Base-by-base conservation (phyloP, 2,329 filamentous ascomycete species). In the Claviceps lovelessii region DNA sequence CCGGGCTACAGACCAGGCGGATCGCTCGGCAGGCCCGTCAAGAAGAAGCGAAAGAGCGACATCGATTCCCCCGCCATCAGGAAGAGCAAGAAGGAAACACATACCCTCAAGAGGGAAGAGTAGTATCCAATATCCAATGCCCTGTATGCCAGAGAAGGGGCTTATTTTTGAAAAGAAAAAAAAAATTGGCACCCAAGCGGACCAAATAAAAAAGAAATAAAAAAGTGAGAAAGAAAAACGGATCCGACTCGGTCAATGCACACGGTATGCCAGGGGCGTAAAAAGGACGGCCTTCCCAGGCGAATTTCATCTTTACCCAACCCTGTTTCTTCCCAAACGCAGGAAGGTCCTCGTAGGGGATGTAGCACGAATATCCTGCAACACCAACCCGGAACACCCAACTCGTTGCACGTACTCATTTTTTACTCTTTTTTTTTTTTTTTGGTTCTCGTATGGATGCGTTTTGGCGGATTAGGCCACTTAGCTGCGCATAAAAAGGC, bases 31-130 rank as follows among this genome's bases (percentile, higher is more conserved):
- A 70, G 78, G 44, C 76, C 77, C 19, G 67, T 69, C 0, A 83
- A 82, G 70, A 76, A 76, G 67, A 82, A 80, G 72, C 72, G 78
- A 4, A 81, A 79, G 73, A 80, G 78, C 60, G 76, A 77, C 51
- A 68, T 61, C 33, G 71, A 68, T 37, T 70, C 70, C 31, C 65
- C 66, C 31, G 67, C 64, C 33, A 63, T 58, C 31, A 66, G 67
- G 55, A 67, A 67, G 58, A 64, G 63, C 5, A 71, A 70, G 64
- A 71, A 72, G 58, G 67, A 68, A 29, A 52, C 49, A n/a, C 19
- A 50, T 15, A 39, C 51, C 13, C 52, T 37, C 42, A 55, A 52
- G 41, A 72, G 55, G 42, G 52, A 49, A 11, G 39, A 51, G 15
- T 52, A 57, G 54, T 11, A 29, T 29, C 9, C n/a, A 44, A 17